Conservation (phyloP, 768 basidiomycete species). For the Phanerochaete sordida region DNA sequence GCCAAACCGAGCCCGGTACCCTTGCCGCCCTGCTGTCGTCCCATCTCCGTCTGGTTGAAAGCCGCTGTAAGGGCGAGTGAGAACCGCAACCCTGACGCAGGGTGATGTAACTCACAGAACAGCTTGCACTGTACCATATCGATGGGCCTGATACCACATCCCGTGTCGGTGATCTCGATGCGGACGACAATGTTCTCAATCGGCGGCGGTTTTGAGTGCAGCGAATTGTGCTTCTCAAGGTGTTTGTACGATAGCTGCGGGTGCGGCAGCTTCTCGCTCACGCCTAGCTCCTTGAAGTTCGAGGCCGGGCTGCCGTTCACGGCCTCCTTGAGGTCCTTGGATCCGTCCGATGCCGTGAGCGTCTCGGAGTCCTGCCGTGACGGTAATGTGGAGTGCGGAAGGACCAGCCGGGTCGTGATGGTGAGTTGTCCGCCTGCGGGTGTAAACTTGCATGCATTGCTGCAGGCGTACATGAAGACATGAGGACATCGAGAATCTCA, state of each 20-base stretch:
- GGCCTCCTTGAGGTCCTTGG: too few species aligned
- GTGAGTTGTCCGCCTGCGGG: constrained; percentile 63
- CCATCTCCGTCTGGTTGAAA: constrained; percentile 78
- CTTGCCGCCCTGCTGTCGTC: constrained; percentile 60
- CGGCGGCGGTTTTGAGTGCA: constrained; percentile 34
- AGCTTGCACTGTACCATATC: constrained; percentile 72
- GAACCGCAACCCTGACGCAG: background rate
- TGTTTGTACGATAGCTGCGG: constrained; percentile 3
- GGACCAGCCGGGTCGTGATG: constrained; percentile 46
- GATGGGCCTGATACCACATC: constrained; percentile 53
- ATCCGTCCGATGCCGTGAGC: background rate
- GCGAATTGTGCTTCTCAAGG: constrained; percentile 49
- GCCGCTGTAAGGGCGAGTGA: constrained; percentile 42
- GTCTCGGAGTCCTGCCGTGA: background rate
- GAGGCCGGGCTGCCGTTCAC: too few species aligned
- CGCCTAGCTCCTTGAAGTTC: too few species aligned
- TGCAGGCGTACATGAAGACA: constrained; percentile 16
- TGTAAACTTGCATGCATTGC: constrained; percentile 82
- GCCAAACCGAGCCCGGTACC: constrained; percentile 53
- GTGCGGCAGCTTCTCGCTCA: background rate
- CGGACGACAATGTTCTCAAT: constrained; percentile 74
- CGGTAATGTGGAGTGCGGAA: background rate
- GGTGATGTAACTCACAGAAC: constrained; percentile 55
- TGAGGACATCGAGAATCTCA: background rate
- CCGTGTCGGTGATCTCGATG: constrained; percentile 81